phyloP scores from a whole-genome alignment of 2,329 filamentous ascomycete species.

The Diaporthe australafricana region DNA sequence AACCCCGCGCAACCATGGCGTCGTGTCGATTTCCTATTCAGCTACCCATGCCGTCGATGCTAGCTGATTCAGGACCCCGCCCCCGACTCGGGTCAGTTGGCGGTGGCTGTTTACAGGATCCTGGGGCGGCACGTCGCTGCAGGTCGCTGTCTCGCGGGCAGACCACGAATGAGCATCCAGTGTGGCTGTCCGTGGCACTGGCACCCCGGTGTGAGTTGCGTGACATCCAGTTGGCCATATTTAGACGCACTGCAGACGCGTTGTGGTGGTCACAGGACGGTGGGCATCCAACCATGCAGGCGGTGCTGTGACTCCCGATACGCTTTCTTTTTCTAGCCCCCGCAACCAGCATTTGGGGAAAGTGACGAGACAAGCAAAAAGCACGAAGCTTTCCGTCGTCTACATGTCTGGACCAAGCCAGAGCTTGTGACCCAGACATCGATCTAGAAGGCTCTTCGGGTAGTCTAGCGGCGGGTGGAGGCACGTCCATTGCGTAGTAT shows the following conservation, averaged over 20 bases:
- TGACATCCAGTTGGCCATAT: conserved; percentile 29
- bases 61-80: conserved; percentile 26
- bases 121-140: conserved; percentile 21
- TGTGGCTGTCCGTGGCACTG: conserved; percentile 4
- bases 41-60: conserved; percentile 23
- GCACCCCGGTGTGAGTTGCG: conserved; percentile 11
- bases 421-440: conserved; percentile 6
- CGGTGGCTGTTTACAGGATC: conserved; percentile 8
- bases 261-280: conserved; percentile 18
- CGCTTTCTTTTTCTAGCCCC: conserved; percentile 7
- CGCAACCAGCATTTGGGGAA: conserved; percentile 2
- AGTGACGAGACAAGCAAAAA: not conserved
- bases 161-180: conserved; percentile 27
- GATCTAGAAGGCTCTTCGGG: conserved; percentile 17
- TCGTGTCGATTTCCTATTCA: conserved; percentile 24
- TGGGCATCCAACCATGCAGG: not conserved
- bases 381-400: not conserved
- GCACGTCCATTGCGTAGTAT: not conserved
- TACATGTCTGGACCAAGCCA: conserved; percentile 4
- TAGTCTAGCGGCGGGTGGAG: conserved; percentile 26
- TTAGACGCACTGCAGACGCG: conserved; percentile 24
- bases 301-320: conserved; percentile 10
- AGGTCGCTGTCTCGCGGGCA: conserved; percentile 24
- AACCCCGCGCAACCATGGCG: conserved; percentile 11
- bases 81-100: conserved; percentile 26